These are phyloP conservation scores for Kodamaea sp. DNA, from an alignment of 1,139 yeast species.

Conservation along the genomic window DNA sequence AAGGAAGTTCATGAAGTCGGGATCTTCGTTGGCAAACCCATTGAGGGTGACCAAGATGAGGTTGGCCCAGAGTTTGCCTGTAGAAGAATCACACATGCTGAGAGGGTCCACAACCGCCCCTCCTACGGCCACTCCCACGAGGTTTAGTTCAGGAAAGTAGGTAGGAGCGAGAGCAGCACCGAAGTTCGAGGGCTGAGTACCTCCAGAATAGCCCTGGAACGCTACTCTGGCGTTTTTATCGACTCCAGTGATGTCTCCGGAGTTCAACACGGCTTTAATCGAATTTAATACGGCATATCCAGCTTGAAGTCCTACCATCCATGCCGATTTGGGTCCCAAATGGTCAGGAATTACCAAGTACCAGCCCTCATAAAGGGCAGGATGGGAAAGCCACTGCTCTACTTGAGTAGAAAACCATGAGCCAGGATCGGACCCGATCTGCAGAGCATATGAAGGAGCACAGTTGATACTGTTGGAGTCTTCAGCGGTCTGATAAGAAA, in stretches of 20 bases:
- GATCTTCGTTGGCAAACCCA: conserved; percentile 22
- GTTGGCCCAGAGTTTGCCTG: not conserved
- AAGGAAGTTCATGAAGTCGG: conserved; percentile 11
- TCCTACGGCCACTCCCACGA: conserved; percentile 20
- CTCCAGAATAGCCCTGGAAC: conserved; percentile 24
- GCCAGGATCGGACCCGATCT: conserved; percentile 18
- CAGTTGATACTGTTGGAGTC: conserved; percentile 31
- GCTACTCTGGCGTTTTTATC: conserved; percentile 15
- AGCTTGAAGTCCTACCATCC: conserved; percentile 30
- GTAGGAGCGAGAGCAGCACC: conserved; percentile 20
- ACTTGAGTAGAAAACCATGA: conserved; percentile 2
- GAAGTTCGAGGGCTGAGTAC: conserved; percentile 21
- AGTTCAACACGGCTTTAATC: conserved; percentile 21
- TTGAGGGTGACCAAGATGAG: not conserved
- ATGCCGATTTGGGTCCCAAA: conserved; percentile 29
- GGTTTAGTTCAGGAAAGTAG: conserved; percentile 22
- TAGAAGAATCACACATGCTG: conserved; percentile 22
- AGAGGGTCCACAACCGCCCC: conserved; percentile 26
- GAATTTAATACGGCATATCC: conserved; percentile 32
- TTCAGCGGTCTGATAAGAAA: conserved; percentile 35
- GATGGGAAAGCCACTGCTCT: conserved; percentile 11
- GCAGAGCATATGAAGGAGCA: conserved; percentile 32
- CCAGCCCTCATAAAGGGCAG: conserved; percentile 19
- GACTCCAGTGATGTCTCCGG: conserved; percentile 16
- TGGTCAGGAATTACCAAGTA: conserved; percentile 22